Evolutionary conservation across 1,284 basidiomycete species (phyloP).

Genomic region (Athelia psychrophila): DNA sequence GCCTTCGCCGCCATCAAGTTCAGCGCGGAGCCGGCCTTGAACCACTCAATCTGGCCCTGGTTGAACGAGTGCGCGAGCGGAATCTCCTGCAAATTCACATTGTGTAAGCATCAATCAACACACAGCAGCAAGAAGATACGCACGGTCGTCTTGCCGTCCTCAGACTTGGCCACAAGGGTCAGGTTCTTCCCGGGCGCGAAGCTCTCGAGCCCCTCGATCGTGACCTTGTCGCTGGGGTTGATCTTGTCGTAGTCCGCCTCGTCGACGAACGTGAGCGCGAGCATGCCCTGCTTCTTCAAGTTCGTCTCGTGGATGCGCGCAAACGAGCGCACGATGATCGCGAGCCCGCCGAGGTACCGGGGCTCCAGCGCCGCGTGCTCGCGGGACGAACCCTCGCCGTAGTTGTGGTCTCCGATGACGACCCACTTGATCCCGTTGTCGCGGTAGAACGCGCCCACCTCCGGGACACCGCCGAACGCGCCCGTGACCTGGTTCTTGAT

Average conservation of each 20-base stretch:
- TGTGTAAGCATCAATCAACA: constrained; percentile 3
- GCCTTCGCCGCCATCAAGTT: constrained; percentile 69
- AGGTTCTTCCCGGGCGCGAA: constrained; percentile 90
- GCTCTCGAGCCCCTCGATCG: constrained; percentile 79
- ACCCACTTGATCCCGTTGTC: constrained; percentile 93
- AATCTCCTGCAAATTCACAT: constrained; percentile 46
- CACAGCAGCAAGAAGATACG: too few species aligned
- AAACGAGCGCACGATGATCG: constrained; percentile 94
- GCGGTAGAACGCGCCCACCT: constrained; percentile 86
- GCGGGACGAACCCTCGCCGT: constrained; percentile 97
- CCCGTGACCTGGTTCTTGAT: constrained; percentile 91
- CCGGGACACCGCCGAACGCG: constrained; percentile 84
- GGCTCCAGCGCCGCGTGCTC: constrained; percentile 98
- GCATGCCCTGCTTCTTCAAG: constrained; percentile 98
- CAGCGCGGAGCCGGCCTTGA: constrained; percentile 88
- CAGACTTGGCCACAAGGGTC: constrained; percentile 77
- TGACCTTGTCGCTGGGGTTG: constrained; percentile 78
- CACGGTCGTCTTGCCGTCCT: constrained; percentile 75
- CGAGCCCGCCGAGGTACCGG: constrained; percentile 92
- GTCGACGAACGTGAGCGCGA: constrained; percentile 87
- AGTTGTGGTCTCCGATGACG: constrained; percentile 93
- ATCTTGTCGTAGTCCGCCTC: constrained; percentile 91
- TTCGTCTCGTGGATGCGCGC: constrained; percentile 99
- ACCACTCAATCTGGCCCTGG: constrained; percentile 91
- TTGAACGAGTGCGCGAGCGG: constrained; percentile 80